Percentiles rank a stretch among this genome's conserved stretches.
phyloP scores from a whole-genome alignment of 805 yeast genomes.

The Cyberlindnera euphorbiae region DNA sequence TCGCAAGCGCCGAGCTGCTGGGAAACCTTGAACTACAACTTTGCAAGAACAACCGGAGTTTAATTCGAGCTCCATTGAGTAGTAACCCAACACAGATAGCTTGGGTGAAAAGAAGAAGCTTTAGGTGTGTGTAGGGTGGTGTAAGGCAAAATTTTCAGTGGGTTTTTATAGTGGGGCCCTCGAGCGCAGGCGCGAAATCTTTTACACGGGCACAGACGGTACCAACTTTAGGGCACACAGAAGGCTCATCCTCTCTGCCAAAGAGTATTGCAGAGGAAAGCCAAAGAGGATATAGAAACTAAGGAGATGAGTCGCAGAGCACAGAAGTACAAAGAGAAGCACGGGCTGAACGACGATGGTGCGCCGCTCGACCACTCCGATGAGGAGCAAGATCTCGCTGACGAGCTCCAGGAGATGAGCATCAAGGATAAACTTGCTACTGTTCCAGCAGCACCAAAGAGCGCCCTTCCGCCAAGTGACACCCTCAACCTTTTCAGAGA shows the following conservation, averaged over 20 bases:
- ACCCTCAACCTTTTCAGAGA: conserved; percentile 19
- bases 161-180: conserved; percentile 3
- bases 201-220: no score
- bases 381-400: background rate
- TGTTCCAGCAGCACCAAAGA: conserved; percentile 17
- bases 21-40: conserved; percentile 23
- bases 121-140: background rate
- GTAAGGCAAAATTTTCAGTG: conserved; percentile 10
- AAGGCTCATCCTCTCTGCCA: no score
- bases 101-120: conserved; percentile 1
- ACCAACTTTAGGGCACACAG: no score
- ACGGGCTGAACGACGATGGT: background rate
- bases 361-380: conserved; percentile 4
- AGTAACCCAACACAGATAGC: conserved; percentile 51
- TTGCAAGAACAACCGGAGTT: conserved; percentile 18
- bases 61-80: conserved; percentile 34
- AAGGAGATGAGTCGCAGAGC: conserved; percentile 24
- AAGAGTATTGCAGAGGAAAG: no score
- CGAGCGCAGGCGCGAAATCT: no score
- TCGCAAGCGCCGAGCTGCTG: conserved; percentile 63
- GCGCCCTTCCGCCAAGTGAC: conserved; percentile 22
- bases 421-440: conserved; percentile 5
- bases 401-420: background rate
- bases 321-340: conserved; percentile 16
- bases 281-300: no score